Evolutionary conservation across 495 filamentous ascomycete species (phyloP).

Genomic region (Sabuloglossum arenarium): DNA sequence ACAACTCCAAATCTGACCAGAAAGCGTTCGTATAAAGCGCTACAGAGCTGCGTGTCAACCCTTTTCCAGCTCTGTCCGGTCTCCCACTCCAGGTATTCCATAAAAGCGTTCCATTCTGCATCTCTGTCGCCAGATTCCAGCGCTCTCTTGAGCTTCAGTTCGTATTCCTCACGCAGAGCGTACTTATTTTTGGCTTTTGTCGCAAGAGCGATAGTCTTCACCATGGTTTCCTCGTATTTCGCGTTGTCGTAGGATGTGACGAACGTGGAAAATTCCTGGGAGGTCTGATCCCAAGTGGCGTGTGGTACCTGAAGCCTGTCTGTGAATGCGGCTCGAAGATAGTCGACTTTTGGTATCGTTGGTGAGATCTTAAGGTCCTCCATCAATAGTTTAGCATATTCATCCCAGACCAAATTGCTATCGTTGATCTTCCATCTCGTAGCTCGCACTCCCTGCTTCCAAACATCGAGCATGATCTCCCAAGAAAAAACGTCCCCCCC

Average conservation of each 20-base stretch:
- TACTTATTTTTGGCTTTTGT: slow-evolving; percentile 49
- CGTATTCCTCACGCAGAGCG: slow-evolving; percentile 43
- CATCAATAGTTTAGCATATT: slow-evolving; percentile 38
- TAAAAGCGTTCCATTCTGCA: slow-evolving; percentile 34
- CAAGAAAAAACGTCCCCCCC: slow-evolving; percentile 64
- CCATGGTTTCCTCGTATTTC: slow-evolving; percentile 65
- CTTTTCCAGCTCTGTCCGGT: slow-evolving; percentile 31
- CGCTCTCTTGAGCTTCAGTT: slow-evolving; percentile 43
- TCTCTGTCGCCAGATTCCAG: slow-evolving; percentile 32
- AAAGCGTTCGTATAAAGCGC: slow-evolving; percentile 61
- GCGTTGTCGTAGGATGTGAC: slow-evolving; percentile 53
- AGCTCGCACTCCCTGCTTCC: slow-evolving; percentile 55
- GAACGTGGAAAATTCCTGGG: slow-evolving; percentile 62
- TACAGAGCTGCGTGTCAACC: slow-evolving; percentile 39
- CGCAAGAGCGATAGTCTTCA: slow-evolving; percentile 40
- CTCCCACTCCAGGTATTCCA: slow-evolving; percentile 76
- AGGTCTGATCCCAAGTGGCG: slow-evolving; percentile 66
- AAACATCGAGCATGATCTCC: slow-evolving; percentile 54
- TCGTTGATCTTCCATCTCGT: slow-evolving; percentile 68
- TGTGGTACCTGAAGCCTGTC: slow-evolving; percentile 63
- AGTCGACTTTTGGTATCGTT: slow-evolving; percentile 34
- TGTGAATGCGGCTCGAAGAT: slow-evolving; percentile 47
- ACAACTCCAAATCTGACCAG: slow-evolving; percentile 46
- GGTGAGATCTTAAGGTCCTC: slow-evolving; percentile 39
- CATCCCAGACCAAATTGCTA: slow-evolving; percentile 79